Base-by-base conservation (phyloP, 495 filamentous ascomycete genomes). In the Daldinia bambusicola region DNA sequence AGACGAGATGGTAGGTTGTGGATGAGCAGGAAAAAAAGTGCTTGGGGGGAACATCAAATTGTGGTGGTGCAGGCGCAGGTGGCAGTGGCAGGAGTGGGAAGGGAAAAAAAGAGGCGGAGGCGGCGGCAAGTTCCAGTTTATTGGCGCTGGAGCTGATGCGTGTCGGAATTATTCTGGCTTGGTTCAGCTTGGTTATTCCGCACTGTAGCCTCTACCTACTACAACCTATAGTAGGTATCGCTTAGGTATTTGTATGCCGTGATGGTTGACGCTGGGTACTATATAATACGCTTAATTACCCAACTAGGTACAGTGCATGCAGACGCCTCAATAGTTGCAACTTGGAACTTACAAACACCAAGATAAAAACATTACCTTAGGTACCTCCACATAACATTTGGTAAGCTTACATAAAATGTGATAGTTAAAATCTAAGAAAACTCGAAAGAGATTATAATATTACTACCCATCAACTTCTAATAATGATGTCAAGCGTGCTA, bases 41-140 rank as follows among this genome's bases (percentile, higher is more conserved):
- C 65, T 61, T 71, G 72, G 71, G 68, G 74, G 72, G 69, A 53
- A 61, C 55, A 59, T 70, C 70, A 74, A 70, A 73, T 62, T 78
- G 76, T 78, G 76, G 76, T 76, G 76, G 76, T 76, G 76, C 76
- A 78, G 68, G 61, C 59, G 61, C 69, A 75, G 69, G 62, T 72
- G 69, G 70, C 70, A 76, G 73, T 77, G 69, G 62, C 69, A 65
- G 70, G 67, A 76, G 70, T 77, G 75, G 70, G 73, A 74, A 75
- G 64, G 55, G 61, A 63, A 75, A 76, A 71, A 68, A 71, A 68
- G 67, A 71, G 68, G 63, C 67, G 72, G 67, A 71, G 68, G 68
- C 58, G 70, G 64, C 68, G 63, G 71, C 63, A 70, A 67, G 65
- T 72, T 66, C 73, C 61, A 68, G 57, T 72, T 71, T 68, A 71